phyloP scores from a whole-genome alignment of 2,329 filamentous ascomycete species.

The Leptographium flavum region DNA sequence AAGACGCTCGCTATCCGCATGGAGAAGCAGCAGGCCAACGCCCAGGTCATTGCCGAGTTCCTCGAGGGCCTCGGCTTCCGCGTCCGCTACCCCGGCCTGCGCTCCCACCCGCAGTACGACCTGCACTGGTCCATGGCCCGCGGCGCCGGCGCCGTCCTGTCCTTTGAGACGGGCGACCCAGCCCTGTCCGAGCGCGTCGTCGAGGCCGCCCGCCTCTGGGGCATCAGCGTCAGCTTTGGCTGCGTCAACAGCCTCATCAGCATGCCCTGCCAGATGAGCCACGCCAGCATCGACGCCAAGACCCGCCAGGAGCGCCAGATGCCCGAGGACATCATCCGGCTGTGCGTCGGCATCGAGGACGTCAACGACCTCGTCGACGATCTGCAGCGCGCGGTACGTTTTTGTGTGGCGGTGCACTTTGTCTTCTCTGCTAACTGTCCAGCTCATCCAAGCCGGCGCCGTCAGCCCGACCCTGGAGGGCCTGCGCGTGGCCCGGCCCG shows the following conservation, averaged over 20 bases:
- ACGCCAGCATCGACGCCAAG: constrained; percentile 94
- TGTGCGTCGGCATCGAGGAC: constrained; percentile 96
- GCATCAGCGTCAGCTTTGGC: constrained; percentile 92
- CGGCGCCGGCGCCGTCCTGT: constrained; percentile 84
- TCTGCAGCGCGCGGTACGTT: constrained; percentile 72
- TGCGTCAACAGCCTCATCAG: constrained; percentile 98
- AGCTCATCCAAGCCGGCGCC: constrained; percentile 89
- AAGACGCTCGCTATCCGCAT: constrained; percentile 96
- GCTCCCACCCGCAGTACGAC: constrained; percentile 91
- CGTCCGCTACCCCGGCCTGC: constrained; percentile 86
- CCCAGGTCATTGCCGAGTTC: constrained; percentile 81
- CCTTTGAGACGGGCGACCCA: constrained; percentile 87
- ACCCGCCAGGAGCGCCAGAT: constrained; percentile 78
- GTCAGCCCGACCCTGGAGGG: constrained; percentile 76
- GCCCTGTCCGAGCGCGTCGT: constrained; percentile 81
- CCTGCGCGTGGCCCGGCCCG: constrained; percentile 44
- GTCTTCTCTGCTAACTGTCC: not conserved
- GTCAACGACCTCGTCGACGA: constrained; percentile 85
- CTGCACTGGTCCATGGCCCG: constrained; percentile 92
- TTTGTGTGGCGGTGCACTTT: not conserved
- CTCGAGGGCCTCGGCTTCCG: constrained; percentile 84
- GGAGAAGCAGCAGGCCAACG: constrained; percentile 95
- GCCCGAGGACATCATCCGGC: constrained; percentile 89
- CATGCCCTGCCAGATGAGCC: constrained; percentile 99
- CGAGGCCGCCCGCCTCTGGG: constrained; percentile 81